Percentiles rank a stretch among this genome's conserved stretches.
phyloP scores from a whole-genome alignment of 1,284 basidiomycete species.

The Fomes fomentarius region DNA sequence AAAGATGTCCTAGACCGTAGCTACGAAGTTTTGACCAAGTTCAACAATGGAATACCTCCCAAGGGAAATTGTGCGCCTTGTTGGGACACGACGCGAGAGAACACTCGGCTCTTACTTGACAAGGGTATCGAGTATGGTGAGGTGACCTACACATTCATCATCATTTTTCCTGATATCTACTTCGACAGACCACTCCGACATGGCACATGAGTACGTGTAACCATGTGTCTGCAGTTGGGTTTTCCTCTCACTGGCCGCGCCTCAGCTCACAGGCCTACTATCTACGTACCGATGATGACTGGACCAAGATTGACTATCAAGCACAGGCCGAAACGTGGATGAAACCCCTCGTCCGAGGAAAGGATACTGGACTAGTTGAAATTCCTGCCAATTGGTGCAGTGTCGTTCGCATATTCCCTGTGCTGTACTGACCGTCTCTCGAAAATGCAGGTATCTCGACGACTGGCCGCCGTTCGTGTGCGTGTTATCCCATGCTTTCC shows the following conservation, averaged over 20 bases:
- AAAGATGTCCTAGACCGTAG: slow-evolving; percentile 74
- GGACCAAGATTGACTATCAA: slow-evolving; percentile 77
- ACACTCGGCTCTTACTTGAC: slow-evolving; percentile 67
- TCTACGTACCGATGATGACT: slow-evolving; percentile 67
- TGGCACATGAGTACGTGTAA: slow-evolving; percentile 57
- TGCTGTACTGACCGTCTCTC: neutral
- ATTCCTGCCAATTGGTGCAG: slow-evolving; percentile 69
- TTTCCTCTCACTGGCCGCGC: neutral
- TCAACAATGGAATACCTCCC: slow-evolving; percentile 68
- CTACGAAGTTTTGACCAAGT: slow-evolving; percentile 65
- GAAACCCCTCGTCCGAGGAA: slow-evolving; percentile 70
- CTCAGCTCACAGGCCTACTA: slow-evolving; percentile 74
- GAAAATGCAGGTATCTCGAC: slow-evolving; percentile 53
- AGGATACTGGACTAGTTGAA: slow-evolving; percentile 71
- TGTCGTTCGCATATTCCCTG: neutral
- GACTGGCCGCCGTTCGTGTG: slow-evolving; percentile 73
- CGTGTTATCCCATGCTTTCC: neutral
- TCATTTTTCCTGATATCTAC: neutral
- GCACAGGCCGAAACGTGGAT: slow-evolving; percentile 71
- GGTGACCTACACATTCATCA: neutral
- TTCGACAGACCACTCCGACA: slow-evolving; percentile 73
- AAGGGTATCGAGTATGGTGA: slow-evolving; percentile 78
- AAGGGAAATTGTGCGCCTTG: slow-evolving; percentile 73
- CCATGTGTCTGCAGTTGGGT: neutral
- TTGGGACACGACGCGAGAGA: slow-evolving; percentile 80